Base-by-base conservation (phyloP, 2,329 filamentous ascomycete genomes). In the Fusarium robinianum region DNA sequence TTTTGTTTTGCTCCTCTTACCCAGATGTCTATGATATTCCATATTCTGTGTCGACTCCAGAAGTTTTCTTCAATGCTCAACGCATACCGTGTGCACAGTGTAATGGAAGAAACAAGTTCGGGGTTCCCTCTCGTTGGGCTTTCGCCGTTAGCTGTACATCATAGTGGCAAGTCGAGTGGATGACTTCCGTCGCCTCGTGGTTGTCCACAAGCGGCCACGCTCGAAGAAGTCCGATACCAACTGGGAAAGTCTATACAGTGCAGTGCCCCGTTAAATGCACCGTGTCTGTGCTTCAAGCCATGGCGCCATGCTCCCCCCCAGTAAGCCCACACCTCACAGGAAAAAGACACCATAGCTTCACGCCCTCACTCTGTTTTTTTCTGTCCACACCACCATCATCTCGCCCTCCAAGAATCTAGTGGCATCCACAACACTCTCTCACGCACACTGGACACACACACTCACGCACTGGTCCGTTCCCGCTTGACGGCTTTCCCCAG, bases 1-100 rank as follows among this genome's bases (percentile, higher is more conserved):
- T 40, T 10, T n/a, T n/a, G n/a, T n/a, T n/a, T n/a, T n/a, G n/a
- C n/a, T n/a, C n/a, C n/a, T n/a, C n/a, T n/a, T n/a, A n/a, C n/a
- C n/a, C n/a, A n/a, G n/a, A n/a, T 21, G 15, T 53, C 53, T 44
- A 44, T 53, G 39, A 53, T 49, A 55, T 45, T 36, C 39, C n/a
- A n/a, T 55, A 42, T 45, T 55, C 36, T 46, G 12, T n/a, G 42
- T 14, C 16, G 16, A 49, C 34, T 49, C 38, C 33, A 38, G 30
- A 53, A 29, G 22, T 23, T n/a, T n/a, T n/a, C n/a, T n/a, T n/a
- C n/a, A n/a, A n/a, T n/a, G n/a, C n/a, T n/a, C n/a, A n/a, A n/a
- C n/a, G n/a, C n/a, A n/a, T n/a, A n/a, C n/a, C n/a, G n/a, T n/a
- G n/a, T n/a, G n/a, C n/a, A n/a, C n/a, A n/a, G n/a, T n/a, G n/a